Base-by-base conservation (phyloP, 1,284 basidiomycete genomes). In the Ceraceosorus guamensis region DNA sequence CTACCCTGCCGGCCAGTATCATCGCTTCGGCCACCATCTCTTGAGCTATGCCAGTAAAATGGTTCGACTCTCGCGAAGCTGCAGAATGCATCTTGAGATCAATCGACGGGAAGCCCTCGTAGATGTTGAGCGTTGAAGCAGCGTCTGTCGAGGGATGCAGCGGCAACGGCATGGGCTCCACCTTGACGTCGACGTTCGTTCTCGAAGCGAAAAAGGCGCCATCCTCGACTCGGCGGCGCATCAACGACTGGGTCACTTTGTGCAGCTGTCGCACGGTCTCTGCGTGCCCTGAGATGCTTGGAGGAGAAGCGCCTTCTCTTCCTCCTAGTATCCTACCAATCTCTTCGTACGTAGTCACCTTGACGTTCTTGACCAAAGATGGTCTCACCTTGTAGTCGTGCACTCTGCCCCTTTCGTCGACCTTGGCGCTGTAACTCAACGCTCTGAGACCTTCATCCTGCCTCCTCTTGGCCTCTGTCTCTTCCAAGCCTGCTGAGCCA, bases 361-460 rank as follows among this genome's bases (percentile, higher is more conserved):
- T 76, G 37, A 91, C 79, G 56, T 89, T 88, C 51, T 83, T 81
- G 48, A 96, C 79, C 48, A 87, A 68, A 0, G 86, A 87, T 1
- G 88, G 82, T 5, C 83, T 81, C 24, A 96, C 82, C 57, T 82
- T 80, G 63, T 83, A 82, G 51, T 93, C 89, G 13, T 83, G 63
- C 39, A 95, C 82, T 6, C 84, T 79, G 0, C 89, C 92, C 0
- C 73, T 61, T 3, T 55, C 57, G 61, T 86, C 82, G 16, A 97
- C 63, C 61, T 86, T 85, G 47, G 83, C 82, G 61, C 89, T 92
- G 78, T 97, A 91, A 0, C 89, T 87, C 66, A 99, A 71, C 1
- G 85, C 85, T 8, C 65, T 55, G 57, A 76, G 74, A 6, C 80
- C 55, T 2, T 81, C 7, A 57, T 59, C 30, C 77, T 0, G 81